A percentile compares a stretch with the other conserved stretches of the same genome.
Conservation (phyloP, 768 basidiomycete genomes). For the Boletus insuetus region DNA sequence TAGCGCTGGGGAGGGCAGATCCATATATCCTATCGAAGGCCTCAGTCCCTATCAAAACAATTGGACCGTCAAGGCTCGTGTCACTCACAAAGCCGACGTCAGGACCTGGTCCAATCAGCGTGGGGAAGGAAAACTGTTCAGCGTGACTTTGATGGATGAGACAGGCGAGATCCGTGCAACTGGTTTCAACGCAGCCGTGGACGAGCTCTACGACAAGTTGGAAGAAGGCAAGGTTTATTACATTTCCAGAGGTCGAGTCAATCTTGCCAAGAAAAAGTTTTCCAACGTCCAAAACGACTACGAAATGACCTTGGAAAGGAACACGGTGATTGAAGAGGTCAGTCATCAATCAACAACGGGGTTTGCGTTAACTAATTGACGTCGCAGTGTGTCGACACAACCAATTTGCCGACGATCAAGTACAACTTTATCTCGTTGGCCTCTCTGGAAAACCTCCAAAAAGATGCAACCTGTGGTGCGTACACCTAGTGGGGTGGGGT, state of each 20-base stretch:
- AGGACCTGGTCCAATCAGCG: constrained; percentile 83
- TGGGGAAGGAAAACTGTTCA: constrained; percentile 96
- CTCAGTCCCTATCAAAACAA: constrained; percentile 97
- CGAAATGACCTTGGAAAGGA: constrained; percentile 81
- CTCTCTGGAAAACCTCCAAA: constrained; percentile 58
- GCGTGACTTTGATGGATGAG: constrained; percentile 91
- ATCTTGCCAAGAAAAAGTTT: constrained; percentile 97
- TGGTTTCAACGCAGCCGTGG: constrained; percentile 83
- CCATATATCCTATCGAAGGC: constrained; percentile 83
- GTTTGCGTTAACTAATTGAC: constrained; percentile 4
- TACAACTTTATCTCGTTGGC: constrained; percentile 77
- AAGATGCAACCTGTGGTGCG: constrained; percentile 83
- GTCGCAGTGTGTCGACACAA: constrained; percentile 74
- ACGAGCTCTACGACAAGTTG: constrained; percentile 78
- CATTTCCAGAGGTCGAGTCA: constrained; percentile 86
- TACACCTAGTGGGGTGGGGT: constrained; percentile 6
- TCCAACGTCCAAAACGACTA: constrained; percentile 89
- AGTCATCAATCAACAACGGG: constrained; percentile 11
- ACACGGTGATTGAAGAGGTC: constrained; percentile 85
- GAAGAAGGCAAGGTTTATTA: constrained; percentile 93
- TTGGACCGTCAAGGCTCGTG: constrained; percentile 97
- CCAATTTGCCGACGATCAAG: constrained; percentile 74
- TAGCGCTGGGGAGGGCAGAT: constrained; percentile 22
- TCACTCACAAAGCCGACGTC: constrained; percentile 86
- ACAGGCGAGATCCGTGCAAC: constrained; percentile 90